phyloP scores from a whole-genome alignment of 2,329 filamentous ascomycete genomes.

The Aspergillus unguis region DNA sequence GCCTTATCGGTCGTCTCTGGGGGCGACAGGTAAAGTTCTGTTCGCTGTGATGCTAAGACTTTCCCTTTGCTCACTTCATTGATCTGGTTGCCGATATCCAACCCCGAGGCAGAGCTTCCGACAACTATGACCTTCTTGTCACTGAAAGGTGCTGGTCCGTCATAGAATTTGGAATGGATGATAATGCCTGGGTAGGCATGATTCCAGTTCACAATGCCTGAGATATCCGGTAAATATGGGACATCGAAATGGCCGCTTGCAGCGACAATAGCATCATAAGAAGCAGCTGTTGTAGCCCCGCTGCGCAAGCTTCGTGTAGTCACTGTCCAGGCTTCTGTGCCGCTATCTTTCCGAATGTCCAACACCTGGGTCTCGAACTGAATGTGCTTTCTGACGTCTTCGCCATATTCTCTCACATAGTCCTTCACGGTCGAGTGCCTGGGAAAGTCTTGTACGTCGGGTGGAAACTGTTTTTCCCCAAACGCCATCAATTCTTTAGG shows the following conservation, averaged over 20 bases:
- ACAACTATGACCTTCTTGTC: conserved; percentile 76
- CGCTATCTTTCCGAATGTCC: conserved; percentile 49
- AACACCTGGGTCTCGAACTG: conserved; percentile 67
- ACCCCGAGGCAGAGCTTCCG: conserved; percentile 77
- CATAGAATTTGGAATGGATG: conserved; percentile 76
- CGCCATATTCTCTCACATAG: conserved; percentile 71
- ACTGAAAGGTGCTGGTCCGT: conserved; percentile 59
- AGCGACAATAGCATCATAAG: conserved; percentile 72
- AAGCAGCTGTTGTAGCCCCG: conserved; percentile 39
- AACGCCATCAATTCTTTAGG: conserved; percentile 77
- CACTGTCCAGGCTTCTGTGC: conserved; percentile 57
- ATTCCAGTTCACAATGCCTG: conserved; percentile 60
- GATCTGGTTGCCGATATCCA: conserved; percentile 80
- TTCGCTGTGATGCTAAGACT: conserved; percentile 62
- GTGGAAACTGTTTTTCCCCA: conserved; percentile 65
- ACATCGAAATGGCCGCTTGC: conserved; percentile 73
- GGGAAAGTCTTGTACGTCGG: conserved; percentile 69
- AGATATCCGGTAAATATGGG: conserved; percentile 63
- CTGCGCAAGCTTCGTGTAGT: conserved; percentile 52
- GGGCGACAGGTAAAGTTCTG: conserved; percentile 46
- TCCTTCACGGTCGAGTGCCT: conserved; percentile 65
- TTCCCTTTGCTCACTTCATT: conserved; percentile 56
- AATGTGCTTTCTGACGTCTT: conserved; percentile 65
- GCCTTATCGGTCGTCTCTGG: conserved; percentile 51
- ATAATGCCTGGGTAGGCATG: conserved; percentile 58